These are phyloP conservation scores for Leucocoprinus sp. DNA, from an alignment of 768 basidiomycete genomes.

Conservation along the genomic window DNA sequence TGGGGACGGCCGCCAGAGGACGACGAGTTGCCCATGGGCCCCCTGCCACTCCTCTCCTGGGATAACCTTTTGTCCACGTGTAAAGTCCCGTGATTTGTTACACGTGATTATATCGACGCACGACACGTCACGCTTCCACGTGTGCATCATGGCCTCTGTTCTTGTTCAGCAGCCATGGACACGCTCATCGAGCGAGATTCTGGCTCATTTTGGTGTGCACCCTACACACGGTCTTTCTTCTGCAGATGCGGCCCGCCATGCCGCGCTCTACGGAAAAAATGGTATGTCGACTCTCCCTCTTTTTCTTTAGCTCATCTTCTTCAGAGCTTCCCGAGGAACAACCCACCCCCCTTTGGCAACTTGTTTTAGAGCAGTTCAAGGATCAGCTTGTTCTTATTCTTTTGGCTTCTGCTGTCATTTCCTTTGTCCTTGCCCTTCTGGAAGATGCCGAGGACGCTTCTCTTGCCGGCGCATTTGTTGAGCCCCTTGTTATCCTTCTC, in stretches of 20 bases:
- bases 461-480: slow-evolving; percentile 83
- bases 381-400: slow-evolving; percentile 97
- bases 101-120: too few species aligned
- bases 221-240: slow-evolving; percentile 51
- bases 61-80: too few species aligned
- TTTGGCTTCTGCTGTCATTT: slow-evolving; percentile 87
- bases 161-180: slow-evolving; percentile 64
- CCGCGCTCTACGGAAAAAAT: slow-evolving; percentile 79
- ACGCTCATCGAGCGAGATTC: slow-evolving; percentile 53
- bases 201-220: slow-evolving; percentile 69
- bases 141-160: slow-evolving; percentile 19
- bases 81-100: too few species aligned
- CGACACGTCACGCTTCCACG: slow-evolving; percentile 34
- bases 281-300: slow-evolving; percentile 34
- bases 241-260: slow-evolving; percentile 64
- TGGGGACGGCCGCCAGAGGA: slow-evolving; percentile 68
- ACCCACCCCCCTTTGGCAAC: slow-evolving; percentile 84
- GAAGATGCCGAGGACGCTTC: slow-evolving; percentile 66
- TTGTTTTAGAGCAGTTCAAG: slow-evolving; percentile 98
- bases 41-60: too few species aligned
- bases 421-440: slow-evolving; percentile 84
- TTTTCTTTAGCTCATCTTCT: slow-evolving; percentile 6
- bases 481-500: slow-evolving; percentile 89
- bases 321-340: slow-evolving; percentile 90
- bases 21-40: slow-evolving; percentile 74